Conservation (phyloP, 306 rosid species). For the Citrullus amarus region DNA sequence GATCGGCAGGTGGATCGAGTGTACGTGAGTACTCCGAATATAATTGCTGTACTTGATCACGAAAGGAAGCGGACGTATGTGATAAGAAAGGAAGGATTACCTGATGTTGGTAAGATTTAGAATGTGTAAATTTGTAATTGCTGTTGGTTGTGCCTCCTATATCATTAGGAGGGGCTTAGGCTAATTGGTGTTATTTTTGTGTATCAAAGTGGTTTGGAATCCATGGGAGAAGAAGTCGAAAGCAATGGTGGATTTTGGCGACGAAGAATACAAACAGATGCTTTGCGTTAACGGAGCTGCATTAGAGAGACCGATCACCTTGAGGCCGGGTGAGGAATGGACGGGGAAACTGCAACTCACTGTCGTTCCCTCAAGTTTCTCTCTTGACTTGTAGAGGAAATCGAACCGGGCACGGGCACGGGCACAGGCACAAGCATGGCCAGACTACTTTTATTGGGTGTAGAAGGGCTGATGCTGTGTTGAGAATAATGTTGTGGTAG, state of each 20-base stretch:
- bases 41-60: conserved; percentile 76
- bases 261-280: conserved; percentile 88
- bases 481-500: background rate
- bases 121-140: background rate
- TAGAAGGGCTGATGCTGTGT: conserved; percentile 1
- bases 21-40: conserved; percentile 66
- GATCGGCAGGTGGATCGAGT: conserved; percentile 72
- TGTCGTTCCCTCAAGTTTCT: conserved; percentile 76
- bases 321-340: conserved; percentile 98
- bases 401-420: background rate
- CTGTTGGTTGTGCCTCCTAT: background rate
- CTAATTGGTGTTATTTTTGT: background rate
- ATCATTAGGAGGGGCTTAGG: background rate
- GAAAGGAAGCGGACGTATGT: conserved; percentile 72
- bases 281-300: conserved; percentile 87
- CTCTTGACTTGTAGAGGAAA: conserved; percentile 38
- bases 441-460: background rate
- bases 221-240: conserved; percentile 97
- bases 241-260: conserved; percentile 71
- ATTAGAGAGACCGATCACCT: conserved; percentile 51
- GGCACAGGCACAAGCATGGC: background rate
- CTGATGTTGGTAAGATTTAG: conserved; percentile 72
- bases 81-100: conserved; percentile 86
- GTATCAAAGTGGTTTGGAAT: conserved; percentile 68
- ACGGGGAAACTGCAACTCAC: conserved; percentile 67